Base-by-base conservation (phyloP, 2,329 filamentous ascomycete genomes). In the Epichloe glyceriae region DNA sequence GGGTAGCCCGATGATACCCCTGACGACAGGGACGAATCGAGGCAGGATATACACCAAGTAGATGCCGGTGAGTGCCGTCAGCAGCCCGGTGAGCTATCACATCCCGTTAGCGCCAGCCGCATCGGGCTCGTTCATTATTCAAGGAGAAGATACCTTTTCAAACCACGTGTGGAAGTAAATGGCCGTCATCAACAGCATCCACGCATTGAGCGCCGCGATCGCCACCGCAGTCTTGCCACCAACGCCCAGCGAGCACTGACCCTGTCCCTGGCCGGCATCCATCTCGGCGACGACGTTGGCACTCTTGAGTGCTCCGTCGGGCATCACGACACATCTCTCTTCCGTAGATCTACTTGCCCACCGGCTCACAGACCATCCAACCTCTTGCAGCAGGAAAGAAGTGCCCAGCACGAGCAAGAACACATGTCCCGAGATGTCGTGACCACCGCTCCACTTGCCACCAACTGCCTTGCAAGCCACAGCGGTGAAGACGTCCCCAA, bases 141-240 rank as follows among this genome's bases (percentile, higher is more conserved):
- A 1, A 22, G 5, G 20, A 3, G 4, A 17, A 64, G 75, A 61
- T 60, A 86, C 85, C 84, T 97, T 98, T 72, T 98, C 93, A 60
- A 94, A 83, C 90, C 91, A 97, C 0, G 93, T 98, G 67, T 98
- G 93, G 62, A 98, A 98, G 74, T 91, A 98, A 39, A 94, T 90
- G 3, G 90, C 90, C 40, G 93, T 98, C 93, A 98, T 98, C 54
- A 97, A 74, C 64, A 98, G 68, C 93, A 98, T 98, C 88, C 93
- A 97, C 72, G 83, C 79, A 62, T 84, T 88, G 62, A 96, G 61
- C 0, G 68, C 82, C 17, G 85, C 76, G 26, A 96, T 80, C 0
- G 62, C 75, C 22, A 76, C 68, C 55, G 82, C 78, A 56, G 85
- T 70, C 73, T 79, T 71, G 58, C 69, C 69, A 8, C 75, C 69